A percentile compares a stretch with the other conserved stretches of the same genome.
These are phyloP conservation scores for Thermomyces lanuginosus DNA, from an alignment of 2,329 filamentous ascomycete species.

Conservation along the genomic window DNA sequence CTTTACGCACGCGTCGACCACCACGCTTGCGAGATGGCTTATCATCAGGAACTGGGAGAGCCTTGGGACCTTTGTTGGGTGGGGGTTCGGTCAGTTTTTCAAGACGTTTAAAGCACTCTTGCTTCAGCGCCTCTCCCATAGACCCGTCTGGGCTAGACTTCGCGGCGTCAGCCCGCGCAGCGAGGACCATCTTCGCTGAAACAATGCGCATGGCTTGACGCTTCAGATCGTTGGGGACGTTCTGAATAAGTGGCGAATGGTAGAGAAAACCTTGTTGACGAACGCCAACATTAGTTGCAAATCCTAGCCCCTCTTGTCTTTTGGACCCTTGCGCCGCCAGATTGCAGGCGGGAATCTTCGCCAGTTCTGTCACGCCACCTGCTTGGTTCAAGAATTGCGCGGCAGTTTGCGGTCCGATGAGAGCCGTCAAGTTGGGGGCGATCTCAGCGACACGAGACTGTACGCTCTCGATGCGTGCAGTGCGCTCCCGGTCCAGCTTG, in stretches of 20 bases:
- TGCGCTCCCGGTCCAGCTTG: constrained; percentile 74
- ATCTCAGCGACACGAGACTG: constrained; percentile 95
- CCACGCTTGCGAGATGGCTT: constrained; percentile 88
- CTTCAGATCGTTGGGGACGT: constrained; percentile 72
- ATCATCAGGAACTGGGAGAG: constrained; percentile 83
- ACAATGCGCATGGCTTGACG: constrained; percentile 92
- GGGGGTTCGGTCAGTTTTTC: constrained; percentile 88
- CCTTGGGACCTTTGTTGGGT: constrained; percentile 71
- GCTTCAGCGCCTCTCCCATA: constrained; percentile 64
- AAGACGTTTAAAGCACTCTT: constrained; percentile 66
- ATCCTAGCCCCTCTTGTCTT: constrained; percentile 60
- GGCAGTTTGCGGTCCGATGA: constrained; percentile 83
- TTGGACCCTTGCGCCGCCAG: constrained; percentile 81
- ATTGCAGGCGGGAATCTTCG: constrained; percentile 87
- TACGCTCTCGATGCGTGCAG: constrained; percentile 77
- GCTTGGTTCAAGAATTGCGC: constrained; percentile 93
- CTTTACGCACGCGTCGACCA: constrained; percentile 74
- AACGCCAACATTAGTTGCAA: constrained; percentile 83
- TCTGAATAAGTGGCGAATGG: constrained; percentile 74
- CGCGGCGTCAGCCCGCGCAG: constrained; percentile 74
- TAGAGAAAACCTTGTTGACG: constrained; percentile 88
- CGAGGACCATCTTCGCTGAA: constrained; percentile 82
- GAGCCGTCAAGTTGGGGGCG: constrained; percentile 77
- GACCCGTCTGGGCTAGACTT: constrained; percentile 69
- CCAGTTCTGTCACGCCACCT: constrained; percentile 72